phyloP scores from a whole-genome alignment of 2,329 filamentous ascomycete genomes.

The Fusarium anguioides region DNA sequence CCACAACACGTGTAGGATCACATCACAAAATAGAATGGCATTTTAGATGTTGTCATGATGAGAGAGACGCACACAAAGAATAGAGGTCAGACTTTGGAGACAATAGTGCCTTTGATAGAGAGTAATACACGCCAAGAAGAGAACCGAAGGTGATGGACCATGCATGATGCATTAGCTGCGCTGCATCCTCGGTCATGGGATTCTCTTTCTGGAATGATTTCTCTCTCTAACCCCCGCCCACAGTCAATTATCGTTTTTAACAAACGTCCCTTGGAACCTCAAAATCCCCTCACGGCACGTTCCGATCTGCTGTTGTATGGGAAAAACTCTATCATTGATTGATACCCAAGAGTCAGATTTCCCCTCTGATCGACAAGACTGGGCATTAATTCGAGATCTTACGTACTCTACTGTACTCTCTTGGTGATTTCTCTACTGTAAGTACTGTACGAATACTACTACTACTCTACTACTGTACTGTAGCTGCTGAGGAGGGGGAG shows the following conservation, averaged over 20 bases:
- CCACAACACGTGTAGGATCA: background rate
- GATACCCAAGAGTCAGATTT: slow-evolving; percentile 19
- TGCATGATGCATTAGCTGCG: slow-evolving; percentile 28
- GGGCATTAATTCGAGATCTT: slow-evolving; percentile 29
- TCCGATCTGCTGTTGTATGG: background rate
- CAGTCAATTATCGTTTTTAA: background rate
- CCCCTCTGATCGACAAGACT: slow-evolving; percentile 32
- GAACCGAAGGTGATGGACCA: slow-evolving; percentile 26
- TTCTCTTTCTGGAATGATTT: slow-evolving; percentile 33
- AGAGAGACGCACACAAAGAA: background rate
- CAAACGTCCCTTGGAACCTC: background rate
- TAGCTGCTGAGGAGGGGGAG: too few species aligned
- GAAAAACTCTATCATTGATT: slow-evolving; percentile 8
- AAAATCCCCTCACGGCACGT: slow-evolving; percentile 6
- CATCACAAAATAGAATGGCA: background rate
- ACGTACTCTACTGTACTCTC: background rate
- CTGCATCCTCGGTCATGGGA: slow-evolving; percentile 31
- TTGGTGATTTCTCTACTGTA: too few species aligned
- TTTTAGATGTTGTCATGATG: background rate
- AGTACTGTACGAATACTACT: background rate
- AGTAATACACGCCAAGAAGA: slow-evolving; percentile 15
- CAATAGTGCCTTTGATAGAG: background rate
- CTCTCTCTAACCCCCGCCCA: slow-evolving; percentile 12
- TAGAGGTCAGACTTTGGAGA: background rate
- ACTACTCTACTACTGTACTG: too few species aligned